A percentile compares a stretch with the other conserved stretches of the same genome.
Evolutionary conservation across 1,139 yeast species (phyloP).

Genomic region (Sugiyamaella xylanicola): DNA sequence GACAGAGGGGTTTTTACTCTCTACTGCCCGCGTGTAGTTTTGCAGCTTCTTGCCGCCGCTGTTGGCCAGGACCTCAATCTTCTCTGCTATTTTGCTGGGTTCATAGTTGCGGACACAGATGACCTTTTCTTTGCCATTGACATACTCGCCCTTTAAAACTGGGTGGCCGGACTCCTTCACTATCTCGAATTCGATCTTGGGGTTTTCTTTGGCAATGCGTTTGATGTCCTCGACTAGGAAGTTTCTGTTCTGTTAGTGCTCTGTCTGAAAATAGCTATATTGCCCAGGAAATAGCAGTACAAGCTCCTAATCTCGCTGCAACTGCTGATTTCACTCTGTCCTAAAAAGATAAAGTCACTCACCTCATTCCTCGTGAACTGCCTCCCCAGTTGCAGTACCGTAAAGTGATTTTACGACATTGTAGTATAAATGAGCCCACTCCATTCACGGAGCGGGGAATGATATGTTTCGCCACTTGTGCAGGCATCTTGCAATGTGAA

Average conservation of each 20-base stretch:
- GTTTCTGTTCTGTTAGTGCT: constrained; percentile 49
- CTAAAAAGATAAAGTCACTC: constrained; percentile 5
- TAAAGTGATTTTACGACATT: constrained; percentile 71
- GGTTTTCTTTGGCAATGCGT: constrained; percentile 58
- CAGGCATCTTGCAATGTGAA: constrained; percentile 30
- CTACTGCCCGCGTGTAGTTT: constrained; percentile 72
- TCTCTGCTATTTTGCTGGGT: constrained; percentile 55
- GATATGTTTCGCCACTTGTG: constrained; percentile 30
- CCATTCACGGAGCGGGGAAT: constrained; percentile 63
- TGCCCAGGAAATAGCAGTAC: no score
- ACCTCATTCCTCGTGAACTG: constrained; percentile 78
- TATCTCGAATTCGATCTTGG: constrained; percentile 72
- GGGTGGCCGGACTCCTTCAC: constrained; percentile 82
- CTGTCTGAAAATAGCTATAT: no score
- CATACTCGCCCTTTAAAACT: constrained; percentile 66
- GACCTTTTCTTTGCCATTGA: constrained; percentile 49
- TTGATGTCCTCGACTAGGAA: constrained; percentile 61
- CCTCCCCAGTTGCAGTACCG: constrained; percentile 96
- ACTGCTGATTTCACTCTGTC: no score
- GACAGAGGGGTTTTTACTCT: constrained; percentile 76
- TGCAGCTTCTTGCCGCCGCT: constrained; percentile 61
- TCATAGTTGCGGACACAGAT: constrained; percentile 66
- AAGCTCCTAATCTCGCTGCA: background rate
- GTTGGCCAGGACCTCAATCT: constrained; percentile 56
- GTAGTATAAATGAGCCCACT: constrained; percentile 72